phyloP scores from a whole-genome alignment of 495 filamentous ascomycete genomes.

The Symbiotaphrina buchneri region DNA sequence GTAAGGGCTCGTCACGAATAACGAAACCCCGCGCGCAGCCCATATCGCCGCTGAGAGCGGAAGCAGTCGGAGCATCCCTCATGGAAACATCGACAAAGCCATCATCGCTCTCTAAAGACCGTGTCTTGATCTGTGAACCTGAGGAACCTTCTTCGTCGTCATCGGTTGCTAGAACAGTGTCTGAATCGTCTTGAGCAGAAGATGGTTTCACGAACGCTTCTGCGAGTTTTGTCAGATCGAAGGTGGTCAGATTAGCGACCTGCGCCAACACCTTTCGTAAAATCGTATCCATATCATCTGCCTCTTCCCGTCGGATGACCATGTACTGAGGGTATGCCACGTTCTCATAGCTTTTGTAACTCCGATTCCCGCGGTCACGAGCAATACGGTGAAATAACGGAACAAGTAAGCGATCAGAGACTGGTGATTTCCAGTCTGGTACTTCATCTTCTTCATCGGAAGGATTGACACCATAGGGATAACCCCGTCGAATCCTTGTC shows the following conservation, averaged over 20 bases:
- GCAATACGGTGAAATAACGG: conserved; percentile 51
- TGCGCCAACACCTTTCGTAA: conserved; percentile 34
- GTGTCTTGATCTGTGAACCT: conserved; percentile 45
- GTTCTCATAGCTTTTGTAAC: conserved; percentile 15
- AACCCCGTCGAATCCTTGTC: conserved; percentile 15
- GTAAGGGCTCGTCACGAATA: conserved; percentile 21
- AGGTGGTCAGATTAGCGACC: conserved; percentile 35
- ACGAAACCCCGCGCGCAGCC: too few species aligned
- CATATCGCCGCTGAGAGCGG: too few species aligned
- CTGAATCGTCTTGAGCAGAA: conserved; percentile 34
- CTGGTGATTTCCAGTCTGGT: conserved; percentile 33
- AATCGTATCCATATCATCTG: conserved; percentile 32
- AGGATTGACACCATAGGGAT: conserved; percentile 18
- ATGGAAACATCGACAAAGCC: conserved; percentile 81
- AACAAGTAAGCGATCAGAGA: conserved; percentile 50
- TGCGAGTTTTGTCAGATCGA: conserved; percentile 29
- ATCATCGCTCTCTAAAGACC: conserved; percentile 72
- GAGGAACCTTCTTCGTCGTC: conserved; percentile 52
- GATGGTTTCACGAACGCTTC: conserved; percentile 16
- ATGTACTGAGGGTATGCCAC: conserved; percentile 39
- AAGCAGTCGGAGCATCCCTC: conserved; percentile 25
- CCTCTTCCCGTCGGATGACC: conserved; percentile 35
- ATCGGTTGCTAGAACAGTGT: conserved; percentile 45
- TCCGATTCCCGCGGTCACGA: conserved; percentile 22
- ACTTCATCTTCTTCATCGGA: conserved; percentile 34